A percentile compares a stretch with the other conserved stretches of the same genome.
phyloP scores from a whole-genome alignment of 805 yeast genomes.

The Scheffersomyces amazonensis region DNA sequence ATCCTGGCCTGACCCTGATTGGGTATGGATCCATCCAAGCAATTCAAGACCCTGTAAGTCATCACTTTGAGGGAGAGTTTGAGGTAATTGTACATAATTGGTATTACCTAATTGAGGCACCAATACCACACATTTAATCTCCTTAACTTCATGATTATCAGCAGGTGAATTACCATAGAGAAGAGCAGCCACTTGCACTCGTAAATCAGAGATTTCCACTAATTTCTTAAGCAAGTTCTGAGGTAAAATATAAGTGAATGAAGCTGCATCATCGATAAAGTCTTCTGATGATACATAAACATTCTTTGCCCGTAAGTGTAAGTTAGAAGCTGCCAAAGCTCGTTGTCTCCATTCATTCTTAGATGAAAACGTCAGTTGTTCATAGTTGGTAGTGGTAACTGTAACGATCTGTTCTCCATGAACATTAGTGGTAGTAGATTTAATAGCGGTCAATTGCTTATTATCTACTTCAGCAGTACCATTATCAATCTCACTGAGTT shows the following conservation, averaged over 20 bases:
- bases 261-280: slow-evolving; percentile 48
- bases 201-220: slow-evolving; percentile 74
- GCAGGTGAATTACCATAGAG: slow-evolving; percentile 77
- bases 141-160: slow-evolving; percentile 78
- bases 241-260: slow-evolving; percentile 75
- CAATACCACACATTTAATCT: slow-evolving; percentile 68
- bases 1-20: too few species aligned
- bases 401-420: slow-evolving; percentile 97
- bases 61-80: slow-evolving; percentile 36
- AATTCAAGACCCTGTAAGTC: slow-evolving; percentile 56
- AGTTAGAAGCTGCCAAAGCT: slow-evolving; percentile 73
- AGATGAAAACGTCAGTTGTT: slow-evolving; percentile 78
- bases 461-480: slow-evolving; percentile 44
- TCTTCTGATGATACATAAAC: slow-evolving; percentile 72
- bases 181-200: slow-evolving; percentile 79
- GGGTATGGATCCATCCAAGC: slow-evolving; percentile 94
- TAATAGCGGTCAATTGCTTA: slow-evolving; percentile 66
- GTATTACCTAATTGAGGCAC: slow-evolving; percentile 86
- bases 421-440: slow-evolving; percentile 80
- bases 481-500: slow-evolving; percentile 67
- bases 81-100: slow-evolving; percentile 62
- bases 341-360: slow-evolving; percentile 88
- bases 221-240: slow-evolving; percentile 75
- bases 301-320: slow-evolving; percentile 68
- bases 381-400: slow-evolving; percentile 87